Percentiles rank a stretch among this genome's conserved stretches.
These are phyloP conservation scores for Arachis stenosperma DNA, from an alignment of 306 rosid species.

Conservation along the genomic window DNA sequence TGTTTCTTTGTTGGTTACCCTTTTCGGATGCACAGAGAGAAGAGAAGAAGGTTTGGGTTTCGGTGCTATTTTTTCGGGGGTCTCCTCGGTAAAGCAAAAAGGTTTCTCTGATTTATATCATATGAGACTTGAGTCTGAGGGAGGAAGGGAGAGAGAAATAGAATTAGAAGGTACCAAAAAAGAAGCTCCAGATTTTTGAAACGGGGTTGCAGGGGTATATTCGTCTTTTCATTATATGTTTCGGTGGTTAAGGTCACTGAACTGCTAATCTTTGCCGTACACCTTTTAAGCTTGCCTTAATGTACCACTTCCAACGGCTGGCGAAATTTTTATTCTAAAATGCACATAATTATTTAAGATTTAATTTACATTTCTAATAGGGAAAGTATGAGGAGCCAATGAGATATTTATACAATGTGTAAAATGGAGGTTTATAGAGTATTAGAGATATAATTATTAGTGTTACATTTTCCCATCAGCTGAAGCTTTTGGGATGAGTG, in stretches of 20 bases:
- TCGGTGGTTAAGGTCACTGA: neutral
- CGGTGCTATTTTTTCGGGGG: too few relatives aligned
- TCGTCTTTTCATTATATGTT: neutral
- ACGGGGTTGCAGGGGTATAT: neutral
- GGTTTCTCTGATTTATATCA: conserved; percentile 3
- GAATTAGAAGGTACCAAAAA: neutral
- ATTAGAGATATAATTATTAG: too few relatives aligned
- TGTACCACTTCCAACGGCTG: neutral
- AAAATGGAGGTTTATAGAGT: too few relatives aligned
- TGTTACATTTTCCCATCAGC: too few relatives aligned
- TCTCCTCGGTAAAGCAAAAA: neutral
- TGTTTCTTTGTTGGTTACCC: too few relatives aligned
- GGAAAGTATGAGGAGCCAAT: too few relatives aligned
- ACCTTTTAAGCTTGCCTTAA: neutral
- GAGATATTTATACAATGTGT: too few relatives aligned
- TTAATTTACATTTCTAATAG: too few relatives aligned
- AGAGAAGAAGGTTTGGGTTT: neutral
- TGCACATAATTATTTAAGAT: too few relatives aligned
- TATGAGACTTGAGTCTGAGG: neutral
- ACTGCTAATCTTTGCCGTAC: neutral
- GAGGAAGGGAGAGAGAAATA: neutral
- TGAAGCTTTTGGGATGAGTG: too few relatives aligned
- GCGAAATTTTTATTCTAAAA: neutral
- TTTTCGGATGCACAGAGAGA: neutral
- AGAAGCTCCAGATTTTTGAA: too few relatives aligned